Base-by-base conservation (phyloP, 139 green algal genomes). In the Chlorella sorokiniana region DNA sequence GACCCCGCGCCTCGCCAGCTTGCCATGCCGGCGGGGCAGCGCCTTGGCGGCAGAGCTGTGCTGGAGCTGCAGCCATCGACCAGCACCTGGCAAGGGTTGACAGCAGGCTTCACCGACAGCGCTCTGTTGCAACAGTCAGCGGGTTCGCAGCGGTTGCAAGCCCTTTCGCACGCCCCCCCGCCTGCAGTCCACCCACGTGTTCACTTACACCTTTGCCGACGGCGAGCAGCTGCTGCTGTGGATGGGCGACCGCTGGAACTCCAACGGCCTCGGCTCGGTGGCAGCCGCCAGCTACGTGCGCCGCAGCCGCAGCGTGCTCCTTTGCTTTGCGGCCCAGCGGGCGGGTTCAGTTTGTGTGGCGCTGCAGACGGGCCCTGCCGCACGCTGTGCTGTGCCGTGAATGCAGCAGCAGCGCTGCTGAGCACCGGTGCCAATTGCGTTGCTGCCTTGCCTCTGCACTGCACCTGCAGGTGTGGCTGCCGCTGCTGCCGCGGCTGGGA, bases 181-280 rank as follows among this genome's bases (percentile, higher is more conserved):
- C 48, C 29, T 52, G 59, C 59, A 81, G 75, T 81, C 75, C 16
- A 70, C 56, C 18, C 42, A 33, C 75, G 27, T 81, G 16, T 71
- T 70, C 20, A 40, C 42, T 0, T 38, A 62, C 59, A 42, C n/a
- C 3, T 81, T 81, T 51, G 59, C 33, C 4, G 75, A 81, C n/a
- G 75, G 75, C 3, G 42, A 18, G 2, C 25, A 42, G 29, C 56
- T 81, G 75, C 75, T 72, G 22, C 38, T 81, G n/a, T 81, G 59
- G 59, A 81, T 81, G 59, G 75, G 75, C 29, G 75, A 81, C 59
- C 40, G 75, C 5, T 81, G 75, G 75, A 56, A 81, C 27, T 4
- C 27, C 40, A 29, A 70, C 6, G 75, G 75, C 3, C 75, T 59
- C 0, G 75, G 59, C 41, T 51, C 35, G 1, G 59, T 81, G 16